Conservation (phyloP, 306 rosid genomes). For the Boehmeria nivea region DNA sequence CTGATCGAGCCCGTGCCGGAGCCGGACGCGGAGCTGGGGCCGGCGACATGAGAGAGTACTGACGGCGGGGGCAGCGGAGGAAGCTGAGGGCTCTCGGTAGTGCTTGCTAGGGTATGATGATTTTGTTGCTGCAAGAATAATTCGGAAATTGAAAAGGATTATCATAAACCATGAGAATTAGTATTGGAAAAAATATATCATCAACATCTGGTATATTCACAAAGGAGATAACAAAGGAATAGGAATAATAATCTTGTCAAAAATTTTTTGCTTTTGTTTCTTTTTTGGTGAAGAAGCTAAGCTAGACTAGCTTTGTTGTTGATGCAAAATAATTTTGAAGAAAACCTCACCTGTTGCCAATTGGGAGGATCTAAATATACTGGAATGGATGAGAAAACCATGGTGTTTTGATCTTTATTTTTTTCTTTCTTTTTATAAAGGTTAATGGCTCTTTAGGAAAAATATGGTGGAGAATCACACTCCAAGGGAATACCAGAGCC, state of each 20-base stretch:
- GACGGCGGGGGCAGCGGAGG: constrained; percentile 28
- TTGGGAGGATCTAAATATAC: constrained; percentile 95
- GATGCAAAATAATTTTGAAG: background rate
- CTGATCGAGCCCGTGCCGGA: constrained; percentile 37
- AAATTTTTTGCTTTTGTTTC: constrained; percentile 10
- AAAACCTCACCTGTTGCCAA: constrained; percentile 92
- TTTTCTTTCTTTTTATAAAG: constrained; percentile 64
- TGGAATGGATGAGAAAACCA: constrained; percentile 98
- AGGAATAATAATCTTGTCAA: constrained; percentile 67
- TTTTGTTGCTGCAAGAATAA: constrained; percentile 51
- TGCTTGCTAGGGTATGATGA: constrained; percentile 9
- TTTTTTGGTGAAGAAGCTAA: constrained; percentile 21
- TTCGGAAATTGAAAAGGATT: too few relatives aligned
- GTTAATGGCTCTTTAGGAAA: constrained; percentile 79
- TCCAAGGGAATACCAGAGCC: constrained; percentile 86
- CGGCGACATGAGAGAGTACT: constrained; percentile 15
- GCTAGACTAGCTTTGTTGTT: too few relatives aligned
- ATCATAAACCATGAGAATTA: constrained; percentile 14
- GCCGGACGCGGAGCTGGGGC: constrained; percentile 16
- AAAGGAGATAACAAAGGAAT: constrained; percentile 55
- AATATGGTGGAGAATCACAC: constrained; percentile 94
- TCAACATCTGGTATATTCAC: constrained; percentile 56
- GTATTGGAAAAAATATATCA: background rate
- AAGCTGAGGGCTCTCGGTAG: constrained; percentile 40
- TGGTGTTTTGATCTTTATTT: constrained; percentile 35